These are phyloP conservation scores for Stereocaulon alpinum DNA, from an alignment of 495 filamentous ascomycete species.

Conservation along the genomic window DNA sequence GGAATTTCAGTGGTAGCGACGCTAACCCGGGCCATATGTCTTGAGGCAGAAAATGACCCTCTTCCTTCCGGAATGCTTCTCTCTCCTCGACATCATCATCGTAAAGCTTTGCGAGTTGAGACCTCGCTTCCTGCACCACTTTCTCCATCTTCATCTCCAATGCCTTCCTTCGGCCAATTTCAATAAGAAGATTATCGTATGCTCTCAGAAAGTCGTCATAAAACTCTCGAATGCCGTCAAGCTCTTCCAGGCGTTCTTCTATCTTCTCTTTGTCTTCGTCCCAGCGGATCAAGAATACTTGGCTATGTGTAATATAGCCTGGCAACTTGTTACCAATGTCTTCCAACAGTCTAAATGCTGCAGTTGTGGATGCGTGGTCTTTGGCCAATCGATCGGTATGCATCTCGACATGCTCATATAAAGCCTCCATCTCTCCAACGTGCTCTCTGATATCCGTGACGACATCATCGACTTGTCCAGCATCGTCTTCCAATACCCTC, in stretches of 20 bases:
- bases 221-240: constrained; percentile 60
- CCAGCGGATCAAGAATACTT: constrained; percentile 66
- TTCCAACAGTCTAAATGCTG: constrained; percentile 56
- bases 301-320: constrained; percentile 56
- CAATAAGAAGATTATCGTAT: constrained; percentile 74
- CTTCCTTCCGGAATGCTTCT: constrained; percentile 68
- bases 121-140: constrained; percentile 63
- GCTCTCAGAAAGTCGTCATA: constrained; percentile 77
- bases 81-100: constrained; percentile 63
- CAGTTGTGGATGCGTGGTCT: constrained; percentile 41
- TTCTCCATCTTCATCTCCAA: constrained; percentile 62
- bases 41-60: constrained; percentile 75
- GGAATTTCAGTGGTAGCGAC: constrained; percentile 47
- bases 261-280: constrained; percentile 61
- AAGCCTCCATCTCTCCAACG: constrained; percentile 62
- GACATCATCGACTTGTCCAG: constrained; percentile 80
- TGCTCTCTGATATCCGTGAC: constrained; percentile 71
- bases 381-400: constrained; percentile 42
- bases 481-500: constrained; percentile 69
- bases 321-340: constrained; percentile 53
- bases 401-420: constrained; percentile 41
- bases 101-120: constrained; percentile 64
- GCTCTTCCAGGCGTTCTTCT: constrained; percentile 54
- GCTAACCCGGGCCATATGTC: constrained; percentile 80
- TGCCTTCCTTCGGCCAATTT: constrained; percentile 62